Evolutionary conservation across 1,139 yeast species (phyloP), one percentile per base, ranked within the genome.

Genomic region (Zygosaccharomyces pseudobailii): DNA sequence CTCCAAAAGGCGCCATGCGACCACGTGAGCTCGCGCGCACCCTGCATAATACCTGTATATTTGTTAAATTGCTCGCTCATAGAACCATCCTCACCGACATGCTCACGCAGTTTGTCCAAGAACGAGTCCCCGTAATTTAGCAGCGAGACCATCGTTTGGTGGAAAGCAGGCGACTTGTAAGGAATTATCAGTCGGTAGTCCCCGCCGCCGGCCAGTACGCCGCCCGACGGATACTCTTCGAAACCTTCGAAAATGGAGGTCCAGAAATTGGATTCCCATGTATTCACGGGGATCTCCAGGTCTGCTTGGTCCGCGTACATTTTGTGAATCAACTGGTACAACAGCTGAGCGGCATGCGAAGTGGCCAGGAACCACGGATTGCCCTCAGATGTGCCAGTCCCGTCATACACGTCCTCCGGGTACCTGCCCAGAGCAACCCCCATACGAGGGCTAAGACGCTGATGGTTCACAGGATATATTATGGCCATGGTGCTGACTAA

Each of bases 341-440:
- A 54, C 35, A 68, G 46, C 48, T 69, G 68, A 1, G 95, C 77
- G 1, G 92, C 90, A 3, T 92, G 74, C 0, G 92, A 80, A 0
- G 97, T 90, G 21, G 94, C 75, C 50, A 92, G 76, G 63, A 90
- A 90, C 98, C 97, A 92, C 2, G 98, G 97, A 61, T 92, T 92
- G 2, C 97, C 97, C 56, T 81, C 84, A n/a, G 84, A 74, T 0
- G 76, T 72, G 0, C 81, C 83, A 51, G 75, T 71, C 0, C 97
- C 97, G 66, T 90, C 86, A 65, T 92, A 92, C 9, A 85, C 68
- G 67, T 92, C 98, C 61, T 90, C 97, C 0, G 97, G 96, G 61
- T 92, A 92, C 59, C 98, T 73, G 2, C 98, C 98, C 42, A 90
- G 68, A 0, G 87, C 96, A 36, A 84, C 80, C 0, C 94, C 95